Percentiles rank a stretch among this genome's conserved stretches.
Conservation (phyloP, 441 rosid genomes). For the Gossypium gossypioides region DNA sequence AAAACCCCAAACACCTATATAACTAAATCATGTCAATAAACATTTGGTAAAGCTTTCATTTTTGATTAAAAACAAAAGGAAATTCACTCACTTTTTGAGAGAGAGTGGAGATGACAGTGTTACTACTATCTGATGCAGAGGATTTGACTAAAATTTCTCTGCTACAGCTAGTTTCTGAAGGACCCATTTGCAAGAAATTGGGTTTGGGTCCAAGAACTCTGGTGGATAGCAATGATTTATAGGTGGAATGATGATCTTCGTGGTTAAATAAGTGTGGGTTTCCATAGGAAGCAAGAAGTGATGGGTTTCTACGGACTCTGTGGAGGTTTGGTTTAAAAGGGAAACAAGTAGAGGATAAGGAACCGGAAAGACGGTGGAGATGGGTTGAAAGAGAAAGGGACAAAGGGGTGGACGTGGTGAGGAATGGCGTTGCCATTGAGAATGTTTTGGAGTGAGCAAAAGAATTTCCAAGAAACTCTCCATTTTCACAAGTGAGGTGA, state of each 20-base stretch:
- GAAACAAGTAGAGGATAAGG: conserved; percentile 12
- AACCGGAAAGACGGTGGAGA: conserved; percentile 9
- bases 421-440: conserved; percentile 37
- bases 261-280: conserved; percentile 9
- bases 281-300: conserved; percentile 20
- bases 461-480: conserved; percentile 11
- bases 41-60: not conserved
- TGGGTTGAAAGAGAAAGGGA: conserved; percentile 20
- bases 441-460: conserved; percentile 17
- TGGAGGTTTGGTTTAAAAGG: conserved; percentile 7
- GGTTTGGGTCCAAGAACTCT: conserved; percentile 16
- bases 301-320: not conserved
- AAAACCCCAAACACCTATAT: conserved; percentile 47
- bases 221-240: conserved; percentile 10
- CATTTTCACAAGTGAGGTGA: conserved; percentile 8
- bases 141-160: conserved; percentile 35
- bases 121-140: conserved; percentile 29
- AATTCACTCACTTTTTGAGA: conserved; percentile 37
- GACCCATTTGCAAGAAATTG: conserved; percentile 39
- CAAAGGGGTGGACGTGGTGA: conserved; percentile 20
- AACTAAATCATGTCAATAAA: not conserved
- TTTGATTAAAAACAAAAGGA: not conserved
- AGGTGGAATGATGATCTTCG: not conserved
- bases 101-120: conserved; percentile 37
- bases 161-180: conserved; percentile 17